Base-by-base conservation (phyloP, 2,329 filamentous ascomycete genomes). In the Xylaria sp. region DNA sequence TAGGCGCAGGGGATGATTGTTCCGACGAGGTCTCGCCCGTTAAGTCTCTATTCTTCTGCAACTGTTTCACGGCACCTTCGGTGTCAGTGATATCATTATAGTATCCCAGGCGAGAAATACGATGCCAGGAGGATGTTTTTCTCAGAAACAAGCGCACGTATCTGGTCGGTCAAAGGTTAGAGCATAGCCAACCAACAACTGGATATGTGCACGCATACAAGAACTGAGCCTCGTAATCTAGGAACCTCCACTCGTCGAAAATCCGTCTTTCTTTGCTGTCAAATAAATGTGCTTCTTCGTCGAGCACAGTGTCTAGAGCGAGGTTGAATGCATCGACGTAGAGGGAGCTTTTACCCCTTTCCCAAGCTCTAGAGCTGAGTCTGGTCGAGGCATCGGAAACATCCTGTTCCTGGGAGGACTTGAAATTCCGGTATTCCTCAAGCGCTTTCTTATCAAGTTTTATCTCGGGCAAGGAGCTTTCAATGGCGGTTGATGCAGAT, bases 271-370 rank as follows among this genome's bases (percentile, higher is more conserved):
- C 95, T 17, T 87, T 89, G 61, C 88, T 85, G 70, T 95, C 86
- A 74, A 98, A 99, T 0, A 99, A 80, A 76, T 97, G 92, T 0
- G 86, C 84, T 77, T 99, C 95, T 60, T 98, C 92, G 51, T 92
- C 88, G 12, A 98, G 79, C 3, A 99, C 95, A 0, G 92, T 97
- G 62, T 94, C 89, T 51, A 99, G 80, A 2, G 94, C 92, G 14
- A 98, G 82, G 72, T 97, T 97, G 81, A 99, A 99, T 0, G 95
- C 95, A 78, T 99, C 95, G 17, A 97, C 92, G 71, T 99, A 99
- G 58, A 99, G 92, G 1, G 94, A 98, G 72, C 89, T 96, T 74
- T 87, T 89, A 0, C 92, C 92, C 71, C 84, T 87, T 4, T 88
- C 78, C 92, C 92, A 97, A 63, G 84, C 53, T 80, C 81, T 75